A percentile compares a stretch with the other conserved stretches of the same genome.
Conservation (phyloP, 2,329 filamentous ascomycete species). For the Epichloe scottii region DNA sequence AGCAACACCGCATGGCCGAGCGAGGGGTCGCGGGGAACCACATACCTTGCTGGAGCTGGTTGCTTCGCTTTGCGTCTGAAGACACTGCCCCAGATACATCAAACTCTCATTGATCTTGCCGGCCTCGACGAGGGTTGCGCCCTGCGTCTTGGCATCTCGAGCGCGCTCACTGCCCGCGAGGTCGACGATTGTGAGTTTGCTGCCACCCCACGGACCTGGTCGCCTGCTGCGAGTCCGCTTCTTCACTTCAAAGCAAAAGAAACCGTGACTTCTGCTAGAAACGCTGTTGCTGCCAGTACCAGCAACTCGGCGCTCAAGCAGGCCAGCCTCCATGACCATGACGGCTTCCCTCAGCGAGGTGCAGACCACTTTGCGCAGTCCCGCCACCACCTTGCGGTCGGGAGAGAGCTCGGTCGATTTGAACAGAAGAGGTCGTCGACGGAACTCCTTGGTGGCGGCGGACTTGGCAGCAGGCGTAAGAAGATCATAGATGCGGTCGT, state of each 20-base stretch:
- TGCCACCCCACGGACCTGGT: slow-evolving; percentile 56
- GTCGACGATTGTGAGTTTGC: slow-evolving; percentile 77
- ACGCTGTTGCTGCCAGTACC: slow-evolving; percentile 89
- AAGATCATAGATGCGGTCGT: slow-evolving; percentile 93
- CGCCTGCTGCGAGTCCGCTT: slow-evolving; percentile 45
- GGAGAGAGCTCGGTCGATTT: slow-evolving; percentile 81
- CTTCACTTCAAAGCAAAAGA: slow-evolving; percentile 92
- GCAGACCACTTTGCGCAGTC: slow-evolving; percentile 82
- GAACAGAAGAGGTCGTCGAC: slow-evolving; percentile 76
- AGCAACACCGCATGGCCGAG: not conserved
- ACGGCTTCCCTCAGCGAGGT: slow-evolving; percentile 70
- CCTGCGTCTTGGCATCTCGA: slow-evolving; percentile 84
- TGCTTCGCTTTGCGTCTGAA: slow-evolving; percentile 84
- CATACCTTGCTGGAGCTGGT: slow-evolving; percentile 60
- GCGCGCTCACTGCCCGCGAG: slow-evolving; percentile 89
- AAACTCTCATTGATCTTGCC: slow-evolving; percentile 97
- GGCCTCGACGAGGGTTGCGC: slow-evolving; percentile 83
- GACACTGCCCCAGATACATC: slow-evolving; percentile 95
- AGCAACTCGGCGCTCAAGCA: slow-evolving; percentile 76
- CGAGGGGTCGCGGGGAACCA: not conserved
- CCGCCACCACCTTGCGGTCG: slow-evolving; percentile 89
- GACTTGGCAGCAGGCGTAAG: slow-evolving; percentile 52
- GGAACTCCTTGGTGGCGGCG: slow-evolving; percentile 53
- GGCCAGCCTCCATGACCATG: slow-evolving; percentile 77
- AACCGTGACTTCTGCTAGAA: slow-evolving; percentile 86